Evolutionary conservation across 1,139 yeast genomes (phyloP).

Genomic region (Kodamaea sp.): DNA sequence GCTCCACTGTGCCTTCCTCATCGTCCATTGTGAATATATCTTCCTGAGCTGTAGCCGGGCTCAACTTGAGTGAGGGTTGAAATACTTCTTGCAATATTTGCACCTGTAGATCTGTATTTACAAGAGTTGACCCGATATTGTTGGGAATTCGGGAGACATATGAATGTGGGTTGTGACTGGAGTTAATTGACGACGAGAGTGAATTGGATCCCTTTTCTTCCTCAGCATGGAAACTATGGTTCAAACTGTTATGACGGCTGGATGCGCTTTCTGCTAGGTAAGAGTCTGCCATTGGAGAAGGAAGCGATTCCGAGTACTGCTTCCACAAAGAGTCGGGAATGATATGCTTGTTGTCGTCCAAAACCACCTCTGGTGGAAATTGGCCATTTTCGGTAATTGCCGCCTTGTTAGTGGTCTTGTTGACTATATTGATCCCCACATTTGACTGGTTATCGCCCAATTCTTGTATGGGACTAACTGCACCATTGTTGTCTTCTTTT

Average conservation of each 20-base stretch:
- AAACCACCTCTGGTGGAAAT: slow-evolving; percentile 73
- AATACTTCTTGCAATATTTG: slow-evolving; percentile 44
- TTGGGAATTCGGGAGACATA: slow-evolving; percentile 5
- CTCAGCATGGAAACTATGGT: slow-evolving; percentile 5
- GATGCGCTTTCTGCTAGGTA: slow-evolving; percentile 9
- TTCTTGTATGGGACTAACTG: neutral
- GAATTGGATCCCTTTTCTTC: neutral
- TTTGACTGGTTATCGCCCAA: neutral
- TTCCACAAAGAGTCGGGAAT: slow-evolving; percentile 77
- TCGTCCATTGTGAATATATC: slow-evolving; percentile 41
- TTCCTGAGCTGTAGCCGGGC: slow-evolving; percentile 16
- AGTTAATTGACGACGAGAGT: neutral
- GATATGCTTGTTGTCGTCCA: slow-evolving; percentile 87
- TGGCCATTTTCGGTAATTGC: slow-evolving; percentile 24
- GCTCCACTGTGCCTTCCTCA: slow-evolving; percentile 12
- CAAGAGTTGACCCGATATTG: slow-evolving; percentile 33
- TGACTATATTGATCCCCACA: slow-evolving; percentile 1
- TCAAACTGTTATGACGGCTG: slow-evolving; percentile 7
- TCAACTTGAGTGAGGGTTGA: slow-evolving; percentile 23
- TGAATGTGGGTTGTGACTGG: slow-evolving; percentile 1
- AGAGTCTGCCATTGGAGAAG: slow-evolving; percentile 36
- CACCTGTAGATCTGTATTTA: slow-evolving; percentile 42
- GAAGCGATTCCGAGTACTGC: slow-evolving; percentile 59
- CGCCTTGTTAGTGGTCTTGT: slow-evolving; percentile 2
- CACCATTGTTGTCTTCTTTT: slow-evolving; percentile 24